These are phyloP conservation scores for Kodamaea ohmeri DNA, from an alignment of 1,139 yeast genomes.

Conservation along the genomic window DNA sequence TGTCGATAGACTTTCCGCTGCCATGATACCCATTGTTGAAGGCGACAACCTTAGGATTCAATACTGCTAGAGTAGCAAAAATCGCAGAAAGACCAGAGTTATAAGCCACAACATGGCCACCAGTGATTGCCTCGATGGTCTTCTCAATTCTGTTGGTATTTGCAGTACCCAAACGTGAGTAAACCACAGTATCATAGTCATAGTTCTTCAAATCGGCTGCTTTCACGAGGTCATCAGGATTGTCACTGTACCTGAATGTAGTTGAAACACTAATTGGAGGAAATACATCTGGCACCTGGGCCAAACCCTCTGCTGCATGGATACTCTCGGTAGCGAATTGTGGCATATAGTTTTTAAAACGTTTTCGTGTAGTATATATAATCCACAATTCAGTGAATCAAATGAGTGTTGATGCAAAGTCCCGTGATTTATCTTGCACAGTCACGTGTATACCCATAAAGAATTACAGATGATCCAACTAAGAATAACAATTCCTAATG, in stretches of 20 bases:
- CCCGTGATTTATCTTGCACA: no score
- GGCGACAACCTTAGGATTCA: slow-evolving; percentile 71
- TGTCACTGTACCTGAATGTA: slow-evolving; percentile 62
- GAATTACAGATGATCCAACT: no score
- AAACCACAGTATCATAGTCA: slow-evolving; percentile 25
- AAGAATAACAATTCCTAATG: no score
- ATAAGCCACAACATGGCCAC: slow-evolving; percentile 57
- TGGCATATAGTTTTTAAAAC: no score
- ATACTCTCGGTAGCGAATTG: slow-evolving; percentile 48
- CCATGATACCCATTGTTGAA: slow-evolving; percentile 88
- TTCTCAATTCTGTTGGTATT: slow-evolving; percentile 67
- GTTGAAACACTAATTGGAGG: slow-evolving; percentile 84
- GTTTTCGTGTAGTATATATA: no score
- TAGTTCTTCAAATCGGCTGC: slow-evolving; percentile 29
- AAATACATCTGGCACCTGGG: slow-evolving; percentile 55
- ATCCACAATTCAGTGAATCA: no score
- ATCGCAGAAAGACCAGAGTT: slow-evolving; percentile 81
- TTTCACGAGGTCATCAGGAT: slow-evolving; percentile 53
- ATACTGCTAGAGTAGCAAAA: slow-evolving; percentile 67
- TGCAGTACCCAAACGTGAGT: slow-evolving; percentile 76
- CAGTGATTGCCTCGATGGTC: slow-evolving; percentile 57
- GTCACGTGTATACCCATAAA: no score
- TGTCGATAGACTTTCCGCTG: slow-evolving; percentile 62
- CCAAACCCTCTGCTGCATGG: slow-evolving; percentile 58
- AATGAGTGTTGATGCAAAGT: no score